phyloP scores from a whole-genome alignment of 2,329 filamentous ascomycete species.

The Trichoderma brevicompactum region DNA sequence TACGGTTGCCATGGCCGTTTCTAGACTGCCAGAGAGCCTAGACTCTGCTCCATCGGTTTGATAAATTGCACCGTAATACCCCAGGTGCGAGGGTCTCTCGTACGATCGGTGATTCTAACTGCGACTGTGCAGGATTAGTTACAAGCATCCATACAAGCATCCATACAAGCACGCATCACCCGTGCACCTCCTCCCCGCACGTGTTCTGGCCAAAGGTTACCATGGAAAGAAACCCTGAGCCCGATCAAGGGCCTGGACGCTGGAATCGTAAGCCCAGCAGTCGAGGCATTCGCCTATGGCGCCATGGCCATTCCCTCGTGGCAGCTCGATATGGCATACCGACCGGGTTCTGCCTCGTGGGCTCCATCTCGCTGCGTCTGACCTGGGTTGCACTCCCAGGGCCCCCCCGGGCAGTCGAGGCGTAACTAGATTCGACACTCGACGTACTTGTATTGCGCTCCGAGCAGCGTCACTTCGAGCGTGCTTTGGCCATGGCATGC shows the following conservation, averaged over 20 bases:
- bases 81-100: neutral
- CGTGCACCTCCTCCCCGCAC: too few relatives aligned
- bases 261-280: neutral
- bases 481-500: neutral
- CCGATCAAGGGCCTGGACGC: too few relatives aligned
- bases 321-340: neutral
- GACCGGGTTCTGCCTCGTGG: neutral
- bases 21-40: too few relatives aligned
- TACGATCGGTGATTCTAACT: neutral
- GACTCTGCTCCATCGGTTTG: too few relatives aligned
- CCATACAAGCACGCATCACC: too few relatives aligned
- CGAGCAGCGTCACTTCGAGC: neutral
- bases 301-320: conserved; percentile 7
- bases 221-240: too few relatives aligned
- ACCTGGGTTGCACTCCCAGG: neutral
- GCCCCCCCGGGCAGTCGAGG: neutral
- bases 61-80: too few relatives aligned
- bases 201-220: too few relatives aligned
- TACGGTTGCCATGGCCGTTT: too few relatives aligned
- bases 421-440: neutral
- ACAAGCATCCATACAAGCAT: too few relatives aligned
- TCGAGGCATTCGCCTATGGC: neutral
- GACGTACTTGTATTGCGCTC: neutral
- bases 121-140: too few relatives aligned
- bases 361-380: neutral